These are phyloP conservation scores for Saccharomyces hybrid DNA, from an alignment of 1,139 yeast genomes.

Conservation along the genomic window DNA sequence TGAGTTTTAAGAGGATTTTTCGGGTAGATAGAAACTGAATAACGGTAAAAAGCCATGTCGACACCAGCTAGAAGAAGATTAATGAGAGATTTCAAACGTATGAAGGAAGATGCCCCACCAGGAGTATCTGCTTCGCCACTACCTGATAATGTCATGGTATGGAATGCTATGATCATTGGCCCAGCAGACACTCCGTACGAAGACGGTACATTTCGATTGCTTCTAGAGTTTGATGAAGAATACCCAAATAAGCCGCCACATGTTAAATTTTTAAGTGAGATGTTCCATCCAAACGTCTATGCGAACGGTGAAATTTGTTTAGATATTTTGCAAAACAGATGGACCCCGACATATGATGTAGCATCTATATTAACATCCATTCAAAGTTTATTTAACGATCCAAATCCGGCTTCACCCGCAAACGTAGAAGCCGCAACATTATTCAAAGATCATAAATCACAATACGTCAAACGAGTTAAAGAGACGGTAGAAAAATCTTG, in stretches of 20 bases:
- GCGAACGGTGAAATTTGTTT: constrained; percentile 93
- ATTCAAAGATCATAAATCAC: constrained; percentile 90
- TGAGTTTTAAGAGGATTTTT: neutral
- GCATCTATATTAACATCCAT: constrained; percentile 87
- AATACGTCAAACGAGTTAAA: constrained; percentile 82
- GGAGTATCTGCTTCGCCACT: constrained; percentile 97
- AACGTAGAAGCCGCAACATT: constrained; percentile 96
- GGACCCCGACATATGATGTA: constrained; percentile 99
- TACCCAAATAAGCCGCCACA: constrained; percentile 95
- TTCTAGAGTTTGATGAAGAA: constrained; percentile 88
- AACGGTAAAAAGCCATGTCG: constrained; percentile 49
- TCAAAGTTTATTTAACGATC: constrained; percentile 84
- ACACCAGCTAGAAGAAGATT: constrained; percentile 97
- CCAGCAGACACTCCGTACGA: constrained; percentile 97
- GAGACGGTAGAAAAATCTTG: constrained; percentile 91
- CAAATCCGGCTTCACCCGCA: constrained; percentile 94
- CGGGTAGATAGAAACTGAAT: neutral
- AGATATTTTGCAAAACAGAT: constrained; percentile 90
- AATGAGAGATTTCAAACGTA: constrained; percentile 97
- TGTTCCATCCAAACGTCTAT: constrained; percentile 97
- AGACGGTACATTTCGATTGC: constrained; percentile 89
- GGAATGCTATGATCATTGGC: constrained; percentile 98
- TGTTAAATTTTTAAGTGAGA: constrained; percentile 82
- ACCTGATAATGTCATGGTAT: constrained; percentile 93
- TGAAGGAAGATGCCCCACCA: constrained; percentile 97